phyloP scores from a whole-genome alignment of 2,329 filamentous ascomycete genomes.

The Aspergillus tanneri region DNA sequence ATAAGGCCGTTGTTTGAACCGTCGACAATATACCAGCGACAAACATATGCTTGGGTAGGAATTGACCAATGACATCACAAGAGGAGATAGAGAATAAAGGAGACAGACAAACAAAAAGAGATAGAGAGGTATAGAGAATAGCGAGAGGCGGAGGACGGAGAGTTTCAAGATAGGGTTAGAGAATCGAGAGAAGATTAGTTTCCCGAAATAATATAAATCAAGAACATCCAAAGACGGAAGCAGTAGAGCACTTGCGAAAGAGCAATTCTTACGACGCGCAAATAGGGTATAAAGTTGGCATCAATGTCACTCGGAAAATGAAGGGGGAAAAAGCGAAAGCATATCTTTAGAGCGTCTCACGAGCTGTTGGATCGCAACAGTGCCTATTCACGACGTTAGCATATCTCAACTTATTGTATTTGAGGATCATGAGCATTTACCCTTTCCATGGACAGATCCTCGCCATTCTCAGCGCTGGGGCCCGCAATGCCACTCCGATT shows the following conservation, averaged over 20 bases:
- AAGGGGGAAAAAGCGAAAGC: constrained; percentile 26
- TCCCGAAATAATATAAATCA: constrained; percentile 9
- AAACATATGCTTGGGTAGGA: constrained; percentile 20
- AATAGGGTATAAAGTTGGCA: constrained; percentile 30
- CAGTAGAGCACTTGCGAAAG: constrained; percentile 15
- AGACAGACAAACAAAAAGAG: neutral
- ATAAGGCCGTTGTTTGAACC: constrained; percentile 9
- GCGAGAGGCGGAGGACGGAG: constrained; percentile 7
- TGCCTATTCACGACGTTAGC: constrained; percentile 26
- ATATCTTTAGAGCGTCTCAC: constrained; percentile 33
- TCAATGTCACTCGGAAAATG: constrained; percentile 29
- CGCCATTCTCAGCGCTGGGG: constrained; percentile 60
- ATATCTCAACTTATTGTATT: constrained; percentile 15
- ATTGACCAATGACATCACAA: constrained; percentile 8
- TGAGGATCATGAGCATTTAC: constrained; percentile 40
- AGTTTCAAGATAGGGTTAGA: constrained; percentile 1
- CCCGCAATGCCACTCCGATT: constrained; percentile 59
- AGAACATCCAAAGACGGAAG: constrained; percentile 16
- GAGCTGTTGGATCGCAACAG: constrained; percentile 52
- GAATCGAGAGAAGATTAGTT: constrained; percentile 4
- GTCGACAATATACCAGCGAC: constrained; percentile 19
- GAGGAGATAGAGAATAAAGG: neutral
- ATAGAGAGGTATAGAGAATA: neutral
- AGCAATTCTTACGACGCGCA: constrained; percentile 24
- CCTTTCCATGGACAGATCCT: constrained; percentile 61